A percentile compares a stretch with the other conserved stretches of the same genome.
phyloP scores from a whole-genome alignment of 768 basidiomycete genomes.

The Epithele typhae region DNA sequence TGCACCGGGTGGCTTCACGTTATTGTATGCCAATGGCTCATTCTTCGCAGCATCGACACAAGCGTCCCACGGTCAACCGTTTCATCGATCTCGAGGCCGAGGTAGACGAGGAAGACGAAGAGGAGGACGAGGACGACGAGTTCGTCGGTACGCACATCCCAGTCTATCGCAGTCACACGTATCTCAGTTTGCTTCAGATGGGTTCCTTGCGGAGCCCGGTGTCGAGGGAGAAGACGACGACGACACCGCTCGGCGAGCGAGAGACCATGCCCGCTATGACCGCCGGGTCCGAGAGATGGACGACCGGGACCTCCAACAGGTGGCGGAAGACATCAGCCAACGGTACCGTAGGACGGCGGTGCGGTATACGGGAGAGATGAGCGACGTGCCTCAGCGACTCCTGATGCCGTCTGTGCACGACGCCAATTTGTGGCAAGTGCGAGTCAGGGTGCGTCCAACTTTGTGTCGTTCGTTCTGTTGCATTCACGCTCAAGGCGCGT shows the following conservation, averaged over 20 bases:
- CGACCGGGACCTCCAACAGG: slow-evolving; percentile 76
- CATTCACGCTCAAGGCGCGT: too few relatives aligned
- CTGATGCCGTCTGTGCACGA: slow-evolving; percentile 98
- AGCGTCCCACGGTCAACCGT: slow-evolving; percentile 58
- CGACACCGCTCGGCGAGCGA: slow-evolving; percentile 41
- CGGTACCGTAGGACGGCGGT: slow-evolving; percentile 69
- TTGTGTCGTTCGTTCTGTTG: too few relatives aligned
- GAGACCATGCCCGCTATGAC: slow-evolving; percentile 66
- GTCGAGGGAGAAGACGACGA: slow-evolving; percentile 69
- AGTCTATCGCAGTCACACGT: slow-evolving; percentile 19
- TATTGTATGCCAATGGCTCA: not conserved
- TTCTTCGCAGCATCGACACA: slow-evolving; percentile 48
- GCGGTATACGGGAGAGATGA: slow-evolving; percentile 88
- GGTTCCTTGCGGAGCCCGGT: slow-evolving; percentile 62
- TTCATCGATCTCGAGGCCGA: slow-evolving; percentile 97
- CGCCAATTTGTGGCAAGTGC: slow-evolving; percentile 92
- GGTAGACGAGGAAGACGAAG: slow-evolving; percentile 96
- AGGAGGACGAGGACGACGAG: slow-evolving; percentile 81
- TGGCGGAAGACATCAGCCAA: slow-evolving; percentile 76
- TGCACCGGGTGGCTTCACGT: not conserved
- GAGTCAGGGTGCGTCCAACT: slow-evolving; percentile 66
- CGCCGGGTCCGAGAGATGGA: slow-evolving; percentile 68
- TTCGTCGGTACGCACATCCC: slow-evolving; percentile 38
- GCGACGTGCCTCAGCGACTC: slow-evolving; percentile 86
- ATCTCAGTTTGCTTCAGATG: slow-evolving; percentile 37